Conservation (phyloP, 805 yeast species). For the Pichia exigua region DNA sequence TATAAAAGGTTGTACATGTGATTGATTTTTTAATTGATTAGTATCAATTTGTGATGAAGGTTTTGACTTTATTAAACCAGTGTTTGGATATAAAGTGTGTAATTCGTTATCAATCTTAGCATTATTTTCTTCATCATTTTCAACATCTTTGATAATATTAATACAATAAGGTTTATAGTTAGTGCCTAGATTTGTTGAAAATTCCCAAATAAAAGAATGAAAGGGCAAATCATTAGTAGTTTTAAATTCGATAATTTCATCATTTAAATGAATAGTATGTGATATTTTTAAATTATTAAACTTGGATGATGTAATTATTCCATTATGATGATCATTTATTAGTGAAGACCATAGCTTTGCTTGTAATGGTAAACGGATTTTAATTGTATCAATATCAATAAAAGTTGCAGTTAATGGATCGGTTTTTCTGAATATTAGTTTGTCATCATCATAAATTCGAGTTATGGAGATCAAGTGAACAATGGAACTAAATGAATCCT, state of each 20-base stretch:
- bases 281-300: slow-evolving; percentile 21
- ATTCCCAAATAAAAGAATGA: slow-evolving; percentile 28
- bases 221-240: slow-evolving; percentile 16
- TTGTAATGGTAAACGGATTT: slow-evolving; percentile 25
- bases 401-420: slow-evolving; percentile 27
- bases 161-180: slow-evolving; percentile 22
- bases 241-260: slow-evolving; percentile 18
- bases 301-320: slow-evolving; percentile 17
- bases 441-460: slow-evolving; percentile 18
- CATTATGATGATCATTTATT: slow-evolving; percentile 26
- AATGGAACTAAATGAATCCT: slow-evolving; percentile 12
- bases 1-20: neutral
- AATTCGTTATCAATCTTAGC: neutral
- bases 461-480: slow-evolving; percentile 24
- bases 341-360: slow-evolving; percentile 28
- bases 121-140: neutral
- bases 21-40: neutral
- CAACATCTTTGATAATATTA: slow-evolving; percentile 11
- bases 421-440: slow-evolving; percentile 16
- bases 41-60: neutral
- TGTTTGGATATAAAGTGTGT: no score
- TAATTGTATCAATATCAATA: slow-evolving; percentile 14
- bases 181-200: slow-evolving; percentile 14
- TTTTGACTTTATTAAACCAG: no score
- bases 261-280: slow-evolving; percentile 25